Conservation (phyloP, 116 monocot genomes). For the Trichopus zeylanicus region DNA sequence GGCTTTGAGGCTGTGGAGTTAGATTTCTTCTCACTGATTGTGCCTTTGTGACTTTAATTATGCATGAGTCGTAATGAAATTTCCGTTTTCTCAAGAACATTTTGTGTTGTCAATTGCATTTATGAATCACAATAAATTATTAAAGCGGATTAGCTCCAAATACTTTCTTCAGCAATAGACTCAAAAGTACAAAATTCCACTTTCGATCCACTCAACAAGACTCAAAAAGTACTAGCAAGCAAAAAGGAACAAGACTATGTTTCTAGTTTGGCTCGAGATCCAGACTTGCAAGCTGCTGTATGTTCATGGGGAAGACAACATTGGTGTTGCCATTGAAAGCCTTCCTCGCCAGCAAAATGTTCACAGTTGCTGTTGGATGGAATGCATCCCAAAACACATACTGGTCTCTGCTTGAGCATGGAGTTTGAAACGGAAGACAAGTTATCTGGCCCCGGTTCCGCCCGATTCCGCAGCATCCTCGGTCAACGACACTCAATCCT, state of each 20-base stretch:
- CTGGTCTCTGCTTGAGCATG: conserved; percentile 51
- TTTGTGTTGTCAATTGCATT: too few relatives aligned
- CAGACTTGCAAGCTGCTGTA: conserved; percentile 42
- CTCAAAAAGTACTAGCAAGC: not conserved
- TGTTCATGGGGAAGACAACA: conserved; percentile 54
- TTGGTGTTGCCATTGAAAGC: conserved; percentile 47
- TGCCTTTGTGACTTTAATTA: too few relatives aligned
- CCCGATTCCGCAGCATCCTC: conserved; percentile 80
- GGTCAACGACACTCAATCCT: conserved; percentile 69
- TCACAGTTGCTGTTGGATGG: conserved; percentile 76
- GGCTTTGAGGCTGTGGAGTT: too few relatives aligned
- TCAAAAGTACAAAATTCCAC: too few relatives aligned
- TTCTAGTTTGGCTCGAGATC: conserved; percentile 14
- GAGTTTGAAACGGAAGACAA: conserved; percentile 66
- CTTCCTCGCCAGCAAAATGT: conserved; percentile 42
- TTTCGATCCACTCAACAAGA: too few relatives aligned
- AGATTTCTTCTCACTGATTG: too few relatives aligned
- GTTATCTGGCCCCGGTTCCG: conserved; percentile 70
- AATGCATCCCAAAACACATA: conserved; percentile 96
- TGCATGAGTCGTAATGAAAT: too few relatives aligned
- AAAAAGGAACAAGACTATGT: not conserved
- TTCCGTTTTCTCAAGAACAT: too few relatives aligned
- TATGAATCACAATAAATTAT: too few relatives aligned
- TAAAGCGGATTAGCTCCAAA: too few relatives aligned
- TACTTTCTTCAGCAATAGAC: too few relatives aligned